A percentile compares a stretch with the other conserved stretches of the same genome.
These are phyloP conservation scores for Cyclotella choctawhatcheeana DNA, from an alignment of 108 stramenopile species.

Conservation along the genomic window DNA sequence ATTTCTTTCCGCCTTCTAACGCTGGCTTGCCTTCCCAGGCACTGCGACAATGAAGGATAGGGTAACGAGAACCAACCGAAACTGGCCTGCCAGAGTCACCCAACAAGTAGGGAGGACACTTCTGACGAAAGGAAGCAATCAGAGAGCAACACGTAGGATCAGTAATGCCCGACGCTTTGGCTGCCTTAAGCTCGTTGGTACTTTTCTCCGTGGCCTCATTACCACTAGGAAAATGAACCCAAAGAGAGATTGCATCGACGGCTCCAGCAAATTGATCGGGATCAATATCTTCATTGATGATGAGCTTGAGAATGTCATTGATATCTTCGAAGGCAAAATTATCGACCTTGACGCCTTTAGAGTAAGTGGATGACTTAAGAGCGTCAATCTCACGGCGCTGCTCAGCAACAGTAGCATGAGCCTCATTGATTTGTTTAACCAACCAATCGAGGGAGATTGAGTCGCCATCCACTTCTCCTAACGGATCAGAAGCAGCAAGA, in stretches of 20 bases:
- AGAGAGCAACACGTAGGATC: background rate
- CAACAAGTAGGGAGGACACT: background rate
- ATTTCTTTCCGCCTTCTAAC: background rate
- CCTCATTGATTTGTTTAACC: background rate
- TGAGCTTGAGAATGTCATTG: background rate
- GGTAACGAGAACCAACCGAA: background rate
- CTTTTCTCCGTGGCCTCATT: background rate
- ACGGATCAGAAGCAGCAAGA: too few relatives aligned
- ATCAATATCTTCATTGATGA: background rate
- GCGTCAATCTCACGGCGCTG: background rate
- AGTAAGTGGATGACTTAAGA: background rate
- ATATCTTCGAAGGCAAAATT: background rate
- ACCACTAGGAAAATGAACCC: background rate
- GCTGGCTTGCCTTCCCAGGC: constrained; percentile 1
- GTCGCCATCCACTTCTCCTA: background rate
- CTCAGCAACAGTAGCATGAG: background rate
- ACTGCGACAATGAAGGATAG: background rate
- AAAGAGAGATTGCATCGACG: background rate
- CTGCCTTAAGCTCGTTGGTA: background rate
- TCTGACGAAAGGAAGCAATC: background rate
- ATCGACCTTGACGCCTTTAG: constrained; percentile 3
- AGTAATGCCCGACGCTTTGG: background rate
- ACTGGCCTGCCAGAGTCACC: background rate
- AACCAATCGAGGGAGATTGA: background rate
- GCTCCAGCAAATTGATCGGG: background rate